Base-by-base conservation (phyloP, 257 asterid genomes). In the Scutellaria galericulata region DNA sequence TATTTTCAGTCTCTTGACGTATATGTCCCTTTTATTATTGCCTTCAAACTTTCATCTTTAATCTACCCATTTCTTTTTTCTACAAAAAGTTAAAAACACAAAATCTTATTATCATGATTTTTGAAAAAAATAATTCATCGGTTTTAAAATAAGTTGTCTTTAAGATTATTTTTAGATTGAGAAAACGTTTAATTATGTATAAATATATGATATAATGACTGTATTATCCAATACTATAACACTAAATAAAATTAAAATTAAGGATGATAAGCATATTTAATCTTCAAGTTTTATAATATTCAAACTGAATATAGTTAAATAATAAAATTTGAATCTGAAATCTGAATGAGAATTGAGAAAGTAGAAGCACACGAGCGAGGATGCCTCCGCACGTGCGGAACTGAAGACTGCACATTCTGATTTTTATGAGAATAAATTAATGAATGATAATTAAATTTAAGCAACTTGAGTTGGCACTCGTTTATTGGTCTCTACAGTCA, bases 381-480 rank as follows among this genome's bases (percentile, higher is more conserved):
- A 56, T 18, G 74, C 46, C 63, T 24, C 56, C 79, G 65, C 82
- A 77, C 82, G 85, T 74, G 78, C 77, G 60, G 68, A 40, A 31
- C 65, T 40, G 65, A 61, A 52, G 58, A 8, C 63, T 53, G 69
- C 69, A 71, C 54, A 45, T 40, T 37, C 3, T 24, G 9, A 12
- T 18, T 20, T 69, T 64, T 7, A 52, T 40, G 20, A 73, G 27
- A 65, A 55, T 65, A 54, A 73, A 50, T 48, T 60, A 56, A 70
- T 70, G 8, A 24, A 5, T 8, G 44, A 50, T 27, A 50, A 39
- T 56, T 45, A 48, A 48, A 57, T 39, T 31, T 14, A 39, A 62
- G 47, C 4, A 13, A 61, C 46, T 18, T 67, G 68, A 51, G 78
- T 3, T 71, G 83, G 77, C 82, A 57, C 39, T 55, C 15, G 1